Evolutionary conservation across 768 basidiomycete genomes (phyloP).

Genomic region (Calvatia gigantea): DNA sequence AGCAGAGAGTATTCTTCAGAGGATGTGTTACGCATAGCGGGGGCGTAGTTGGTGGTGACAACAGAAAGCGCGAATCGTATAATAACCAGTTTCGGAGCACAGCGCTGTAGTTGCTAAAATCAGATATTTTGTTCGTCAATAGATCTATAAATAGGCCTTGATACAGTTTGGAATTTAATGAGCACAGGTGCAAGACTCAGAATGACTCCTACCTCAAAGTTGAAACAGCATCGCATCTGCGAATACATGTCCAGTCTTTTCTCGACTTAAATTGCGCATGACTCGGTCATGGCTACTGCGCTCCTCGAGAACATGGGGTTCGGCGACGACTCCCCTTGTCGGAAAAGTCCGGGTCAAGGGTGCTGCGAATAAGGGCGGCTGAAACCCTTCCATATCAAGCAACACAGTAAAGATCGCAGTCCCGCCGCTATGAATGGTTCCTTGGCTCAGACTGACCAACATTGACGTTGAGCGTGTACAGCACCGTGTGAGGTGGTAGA

Average conservation of each 20-base stretch:
- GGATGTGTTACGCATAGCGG: not conserved
- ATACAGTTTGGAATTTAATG: not conserved
- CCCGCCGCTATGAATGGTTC: too few relatives aligned
- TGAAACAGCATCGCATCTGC: not conserved
- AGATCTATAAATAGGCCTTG: not conserved
- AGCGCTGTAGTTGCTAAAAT: too few relatives aligned
- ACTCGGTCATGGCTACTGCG: not conserved
- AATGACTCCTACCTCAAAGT: not conserved
- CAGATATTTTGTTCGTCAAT: too few relatives aligned
- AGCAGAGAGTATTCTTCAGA: slow-evolving; percentile 7
- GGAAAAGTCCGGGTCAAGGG: too few relatives aligned
- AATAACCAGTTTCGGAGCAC: not conserved
- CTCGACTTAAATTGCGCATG: not conserved
- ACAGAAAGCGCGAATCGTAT: not conserved
- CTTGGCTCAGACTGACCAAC: too few relatives aligned
- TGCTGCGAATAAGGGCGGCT: too few relatives aligned
- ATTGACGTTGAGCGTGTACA: not conserved
- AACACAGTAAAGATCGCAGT: too few relatives aligned
- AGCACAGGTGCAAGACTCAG: not conserved
- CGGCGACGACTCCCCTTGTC: too few relatives aligned
- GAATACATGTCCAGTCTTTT: not conserved
- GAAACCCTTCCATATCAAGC: too few relatives aligned
- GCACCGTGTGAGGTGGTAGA: not conserved
- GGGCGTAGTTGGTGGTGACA: too few relatives aligned
- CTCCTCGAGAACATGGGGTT: not conserved